Evolutionary conservation across 768 basidiomycete species (phyloP).

Genomic region (Podaxis sp.): DNA sequence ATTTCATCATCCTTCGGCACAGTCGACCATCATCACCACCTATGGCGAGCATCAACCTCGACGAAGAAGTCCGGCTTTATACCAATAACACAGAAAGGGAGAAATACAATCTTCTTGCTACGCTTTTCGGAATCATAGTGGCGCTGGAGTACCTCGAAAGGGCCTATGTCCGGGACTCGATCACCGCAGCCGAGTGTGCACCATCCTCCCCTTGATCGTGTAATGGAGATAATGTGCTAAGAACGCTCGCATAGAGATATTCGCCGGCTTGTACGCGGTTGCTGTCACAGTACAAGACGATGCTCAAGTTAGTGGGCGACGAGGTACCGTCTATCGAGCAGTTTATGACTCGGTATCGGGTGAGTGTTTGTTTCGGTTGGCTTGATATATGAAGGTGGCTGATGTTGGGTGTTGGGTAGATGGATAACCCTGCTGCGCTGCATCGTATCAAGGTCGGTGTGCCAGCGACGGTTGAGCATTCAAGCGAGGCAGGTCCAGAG

Average conservation of each 20-base stretch:
- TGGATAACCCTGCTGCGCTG: constrained; percentile 72
- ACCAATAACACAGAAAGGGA: constrained; percentile 88
- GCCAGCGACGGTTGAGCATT: constrained; percentile 89
- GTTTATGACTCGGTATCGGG: constrained; percentile 89
- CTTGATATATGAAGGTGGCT: neutral
- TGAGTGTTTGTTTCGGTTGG: constrained; percentile 32
- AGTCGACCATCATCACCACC: neutral
- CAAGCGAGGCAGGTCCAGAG: constrained; percentile 88
- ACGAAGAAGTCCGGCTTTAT: constrained; percentile 91
- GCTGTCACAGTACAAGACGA: constrained; percentile 96
- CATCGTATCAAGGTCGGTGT: constrained; percentile 91
- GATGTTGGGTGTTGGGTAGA: constrained; percentile 19
- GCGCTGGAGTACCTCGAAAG: constrained; percentile 93
- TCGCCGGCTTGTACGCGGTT: constrained; percentile 93
- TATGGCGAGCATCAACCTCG: constrained; percentile 48
- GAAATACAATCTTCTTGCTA: constrained; percentile 82
- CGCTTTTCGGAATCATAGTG: constrained; percentile 87
- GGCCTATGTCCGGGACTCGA: constrained; percentile 92
- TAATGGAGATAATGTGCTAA: constrained; percentile 22
- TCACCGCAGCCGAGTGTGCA: constrained; percentile 87
- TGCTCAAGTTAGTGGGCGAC: constrained; percentile 92
- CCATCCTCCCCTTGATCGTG: constrained; percentile 1
- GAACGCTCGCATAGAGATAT: constrained; percentile 64
- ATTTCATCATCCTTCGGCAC: neutral
- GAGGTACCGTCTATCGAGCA: constrained; percentile 83